Evolutionary conservation across 345 rosid genomes (phyloP).

Genomic region (Aquilaria yunnanensis): DNA sequence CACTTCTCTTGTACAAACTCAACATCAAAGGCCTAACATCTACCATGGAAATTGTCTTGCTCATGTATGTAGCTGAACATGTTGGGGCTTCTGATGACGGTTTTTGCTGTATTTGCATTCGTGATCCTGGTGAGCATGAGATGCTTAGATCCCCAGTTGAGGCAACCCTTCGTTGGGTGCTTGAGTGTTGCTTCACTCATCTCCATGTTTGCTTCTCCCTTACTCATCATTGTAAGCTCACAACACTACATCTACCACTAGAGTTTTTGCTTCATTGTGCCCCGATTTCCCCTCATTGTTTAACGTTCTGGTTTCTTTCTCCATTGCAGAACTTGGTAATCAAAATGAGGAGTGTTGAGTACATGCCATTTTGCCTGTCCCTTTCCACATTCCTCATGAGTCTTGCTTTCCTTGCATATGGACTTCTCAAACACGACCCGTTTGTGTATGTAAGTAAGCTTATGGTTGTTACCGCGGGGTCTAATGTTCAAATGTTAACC

Average conservation of each 20-base stretch:
- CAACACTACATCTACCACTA: neutral
- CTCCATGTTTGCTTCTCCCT: slow-evolving; percentile 50
- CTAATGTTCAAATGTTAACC: neutral
- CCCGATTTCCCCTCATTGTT: slow-evolving; percentile 2
- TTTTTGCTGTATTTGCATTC: slow-evolving; percentile 19
- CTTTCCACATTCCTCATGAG: slow-evolving; percentile 44
- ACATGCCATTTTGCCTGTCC: slow-evolving; percentile 52
- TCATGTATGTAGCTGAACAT: slow-evolving; percentile 37
- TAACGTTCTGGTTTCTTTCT: neutral
- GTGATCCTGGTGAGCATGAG: slow-evolving; percentile 30
- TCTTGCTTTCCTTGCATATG: slow-evolving; percentile 39
- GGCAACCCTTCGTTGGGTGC: slow-evolving; percentile 42
- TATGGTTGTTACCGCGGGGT: neutral
- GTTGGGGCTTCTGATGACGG: slow-evolving; percentile 27
- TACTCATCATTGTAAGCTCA: slow-evolving; percentile 38
- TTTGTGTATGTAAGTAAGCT: slow-evolving; percentile 35
- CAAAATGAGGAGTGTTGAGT: slow-evolving; percentile 41
- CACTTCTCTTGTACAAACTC: no score
- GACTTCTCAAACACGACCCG: slow-evolving; percentile 33
- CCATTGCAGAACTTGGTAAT: slow-evolving; percentile 39
- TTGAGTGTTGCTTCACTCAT: slow-evolving; percentile 45
- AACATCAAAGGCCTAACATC: no score
- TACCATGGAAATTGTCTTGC: no score
- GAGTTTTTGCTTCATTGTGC: neutral
- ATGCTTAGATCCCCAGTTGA: slow-evolving; percentile 12